These are phyloP conservation scores for Mercurialis annua DNA, from an alignment of 345 rosid species.

Conservation along the genomic window DNA sequence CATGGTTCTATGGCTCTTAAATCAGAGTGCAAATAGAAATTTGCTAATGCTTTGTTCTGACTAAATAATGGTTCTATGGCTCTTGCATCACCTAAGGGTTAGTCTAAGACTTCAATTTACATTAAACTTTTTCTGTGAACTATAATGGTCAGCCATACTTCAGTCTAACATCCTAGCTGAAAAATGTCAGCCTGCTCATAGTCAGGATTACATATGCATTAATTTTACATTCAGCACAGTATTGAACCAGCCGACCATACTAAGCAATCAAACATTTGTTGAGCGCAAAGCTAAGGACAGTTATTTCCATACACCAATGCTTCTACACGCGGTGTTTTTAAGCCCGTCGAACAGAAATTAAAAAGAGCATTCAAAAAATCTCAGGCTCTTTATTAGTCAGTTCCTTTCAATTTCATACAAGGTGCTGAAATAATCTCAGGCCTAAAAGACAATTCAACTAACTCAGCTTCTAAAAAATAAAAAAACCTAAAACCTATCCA, in stretches of 20 bases:
- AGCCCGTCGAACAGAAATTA: background rate
- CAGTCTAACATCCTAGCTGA: background rate
- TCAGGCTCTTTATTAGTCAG: slow-evolving; percentile 6
- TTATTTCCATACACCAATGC: background rate
- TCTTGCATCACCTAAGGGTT: background rate
- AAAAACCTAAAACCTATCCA: background rate
- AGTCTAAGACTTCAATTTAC: background rate
- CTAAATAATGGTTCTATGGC: background rate
- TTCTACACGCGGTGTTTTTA: background rate
- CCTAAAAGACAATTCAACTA: slow-evolving; percentile 5
- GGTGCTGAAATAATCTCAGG: too few species aligned
- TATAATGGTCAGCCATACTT: background rate
- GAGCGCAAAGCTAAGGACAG: background rate
- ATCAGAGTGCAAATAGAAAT: background rate
- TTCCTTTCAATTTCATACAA: background rate
- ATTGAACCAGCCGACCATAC: background rate
- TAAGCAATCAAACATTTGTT: background rate
- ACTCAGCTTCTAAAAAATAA: background rate
- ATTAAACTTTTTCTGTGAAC: background rate
- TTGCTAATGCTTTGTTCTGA: background rate
- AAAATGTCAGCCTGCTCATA: background rate
- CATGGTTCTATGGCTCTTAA: too few species aligned
- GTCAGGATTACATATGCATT: background rate
- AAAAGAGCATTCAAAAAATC: background rate
- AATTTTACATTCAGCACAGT: background rate